Percentiles rank a stretch among this genome's conserved stretches.
These are phyloP conservation scores for Salix brachista DNA, from an alignment of 345 rosid species.

Conservation along the genomic window DNA sequence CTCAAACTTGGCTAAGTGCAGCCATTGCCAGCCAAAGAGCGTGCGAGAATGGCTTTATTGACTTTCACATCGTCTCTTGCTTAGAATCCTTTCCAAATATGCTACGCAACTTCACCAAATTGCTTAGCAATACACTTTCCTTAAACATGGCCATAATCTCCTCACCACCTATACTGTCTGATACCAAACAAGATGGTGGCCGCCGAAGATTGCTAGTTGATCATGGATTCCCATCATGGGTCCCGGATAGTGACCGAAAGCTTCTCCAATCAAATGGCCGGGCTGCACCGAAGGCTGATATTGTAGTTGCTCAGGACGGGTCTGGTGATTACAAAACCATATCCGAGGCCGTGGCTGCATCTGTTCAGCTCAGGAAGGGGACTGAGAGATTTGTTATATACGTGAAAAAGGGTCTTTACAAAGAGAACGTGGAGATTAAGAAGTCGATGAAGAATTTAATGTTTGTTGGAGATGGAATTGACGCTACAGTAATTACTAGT, in stretches of 20 bases:
- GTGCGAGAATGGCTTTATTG: conserved; percentile 66
- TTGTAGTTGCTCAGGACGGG: conserved; percentile 87
- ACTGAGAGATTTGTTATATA: conserved; percentile 53
- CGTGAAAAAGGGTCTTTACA: conserved; percentile 69
- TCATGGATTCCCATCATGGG: conserved; percentile 61
- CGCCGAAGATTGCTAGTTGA: conserved; percentile 38
- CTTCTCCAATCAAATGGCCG: conserved; percentile 38
- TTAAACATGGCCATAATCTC: conserved; percentile 36
- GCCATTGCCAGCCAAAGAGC: conserved; percentile 65
- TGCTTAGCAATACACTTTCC: conserved; percentile 72
- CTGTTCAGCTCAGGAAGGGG: conserved; percentile 24
- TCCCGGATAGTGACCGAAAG: conserved; percentile 48
- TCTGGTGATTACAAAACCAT: conserved; percentile 64
- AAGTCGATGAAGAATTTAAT: conserved; percentile 56
- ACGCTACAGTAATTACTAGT: conserved; percentile 62
- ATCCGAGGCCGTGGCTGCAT: conserved; percentile 57
- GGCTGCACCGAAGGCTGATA: conserved; percentile 35
- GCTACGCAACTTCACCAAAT: conserved; percentile 51
- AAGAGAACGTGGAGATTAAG: conserved; percentile 57
- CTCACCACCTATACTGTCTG: conserved; percentile 6
- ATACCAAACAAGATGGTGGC: conserved; percentile 19
- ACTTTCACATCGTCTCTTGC: conserved; percentile 40
- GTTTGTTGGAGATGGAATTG: conserved; percentile 81
- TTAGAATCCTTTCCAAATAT: conserved; percentile 35
- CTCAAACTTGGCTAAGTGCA: conserved; percentile 76